phyloP scores from a whole-genome alignment of 179 eudicot genomes.

The Monotropa hypopitys region DNA sequence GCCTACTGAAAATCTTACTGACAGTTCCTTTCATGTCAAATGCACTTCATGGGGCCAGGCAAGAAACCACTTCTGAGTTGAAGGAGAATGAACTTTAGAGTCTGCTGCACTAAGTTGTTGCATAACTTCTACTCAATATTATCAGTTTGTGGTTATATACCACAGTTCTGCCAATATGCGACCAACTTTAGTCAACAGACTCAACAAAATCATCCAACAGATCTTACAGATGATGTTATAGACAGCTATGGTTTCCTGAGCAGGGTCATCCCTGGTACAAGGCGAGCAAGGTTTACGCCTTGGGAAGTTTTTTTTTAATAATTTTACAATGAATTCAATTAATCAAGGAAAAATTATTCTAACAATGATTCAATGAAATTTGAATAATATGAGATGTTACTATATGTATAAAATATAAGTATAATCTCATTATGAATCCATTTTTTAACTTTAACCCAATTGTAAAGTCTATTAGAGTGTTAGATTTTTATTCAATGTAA shows the following conservation, averaged over 20 bases:
- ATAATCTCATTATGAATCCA: too few relatives aligned
- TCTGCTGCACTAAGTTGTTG: background rate
- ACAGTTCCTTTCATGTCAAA: background rate
- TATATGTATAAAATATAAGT: too few relatives aligned
- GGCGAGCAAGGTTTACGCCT: too few relatives aligned
- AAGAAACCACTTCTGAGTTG: background rate
- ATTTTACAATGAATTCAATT: too few relatives aligned
- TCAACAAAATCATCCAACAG: background rate
- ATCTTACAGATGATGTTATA: background rate
- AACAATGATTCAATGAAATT: too few relatives aligned
- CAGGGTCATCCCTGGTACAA: too few relatives aligned
- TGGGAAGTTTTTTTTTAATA: too few relatives aligned
- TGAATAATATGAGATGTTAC: too few relatives aligned
- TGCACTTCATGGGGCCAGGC: background rate
- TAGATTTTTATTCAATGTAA: too few relatives aligned
- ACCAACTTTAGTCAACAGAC: background rate
- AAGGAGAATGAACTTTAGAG: background rate
- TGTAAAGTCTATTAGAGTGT: too few relatives aligned
- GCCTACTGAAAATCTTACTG: background rate
- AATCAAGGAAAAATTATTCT: too few relatives aligned
- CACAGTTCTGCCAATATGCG: background rate
- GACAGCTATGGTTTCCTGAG: background rate
- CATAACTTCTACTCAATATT: background rate
- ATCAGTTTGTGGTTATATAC: background rate
- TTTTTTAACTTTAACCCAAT: too few relatives aligned